Evolutionary conservation across 768 basidiomycete genomes (phyloP).

Genomic region (Sporobolomyces phaffii): DNA sequence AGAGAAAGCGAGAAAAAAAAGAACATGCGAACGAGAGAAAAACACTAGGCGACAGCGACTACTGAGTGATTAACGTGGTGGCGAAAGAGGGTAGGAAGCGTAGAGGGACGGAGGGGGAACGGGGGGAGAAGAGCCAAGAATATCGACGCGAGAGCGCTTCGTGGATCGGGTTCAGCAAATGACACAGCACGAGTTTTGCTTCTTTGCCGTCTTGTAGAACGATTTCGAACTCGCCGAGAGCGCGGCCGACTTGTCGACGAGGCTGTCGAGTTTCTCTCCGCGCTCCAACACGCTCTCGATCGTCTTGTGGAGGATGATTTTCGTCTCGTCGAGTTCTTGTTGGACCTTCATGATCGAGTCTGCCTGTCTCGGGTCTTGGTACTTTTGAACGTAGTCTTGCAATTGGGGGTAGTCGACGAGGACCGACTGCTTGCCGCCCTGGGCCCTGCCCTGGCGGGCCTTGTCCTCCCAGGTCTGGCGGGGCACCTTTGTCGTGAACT

Average conservation of each 20-base stretch:
- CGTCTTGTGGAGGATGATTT: constrained; percentile 98
- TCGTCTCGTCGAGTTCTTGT: constrained; percentile 96
- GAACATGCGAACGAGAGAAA: too few species aligned
- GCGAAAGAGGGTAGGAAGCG: too few species aligned
- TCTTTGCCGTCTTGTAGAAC: constrained; percentile 99
- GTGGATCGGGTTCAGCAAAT: too few species aligned
- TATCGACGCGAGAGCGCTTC: background rate
- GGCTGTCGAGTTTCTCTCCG: constrained; percentile 90
- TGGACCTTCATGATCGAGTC: constrained; percentile 98
- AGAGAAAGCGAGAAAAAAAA: too few species aligned
- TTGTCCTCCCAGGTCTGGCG: constrained; percentile 56
- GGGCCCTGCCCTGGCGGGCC: constrained; percentile 41
- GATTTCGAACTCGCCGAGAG: constrained; percentile 86
- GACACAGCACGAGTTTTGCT: constrained; percentile 84
- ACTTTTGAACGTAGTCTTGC: constrained; percentile 73
- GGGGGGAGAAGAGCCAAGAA: too few species aligned
- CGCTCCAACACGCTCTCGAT: constrained; percentile 94
- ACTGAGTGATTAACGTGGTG: too few species aligned
- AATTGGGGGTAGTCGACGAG: constrained; percentile 69
- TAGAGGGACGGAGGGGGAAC: too few species aligned
- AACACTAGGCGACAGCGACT: too few species aligned
- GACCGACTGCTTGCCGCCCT: constrained; percentile 49
- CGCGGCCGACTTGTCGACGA: constrained; percentile 83
- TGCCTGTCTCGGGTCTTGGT: constrained; percentile 93
- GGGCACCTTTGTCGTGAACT: constrained; percentile 75